Evolutionary conservation across 345 rosid species (phyloP).

Genomic region (Murraya paniculata): DNA sequence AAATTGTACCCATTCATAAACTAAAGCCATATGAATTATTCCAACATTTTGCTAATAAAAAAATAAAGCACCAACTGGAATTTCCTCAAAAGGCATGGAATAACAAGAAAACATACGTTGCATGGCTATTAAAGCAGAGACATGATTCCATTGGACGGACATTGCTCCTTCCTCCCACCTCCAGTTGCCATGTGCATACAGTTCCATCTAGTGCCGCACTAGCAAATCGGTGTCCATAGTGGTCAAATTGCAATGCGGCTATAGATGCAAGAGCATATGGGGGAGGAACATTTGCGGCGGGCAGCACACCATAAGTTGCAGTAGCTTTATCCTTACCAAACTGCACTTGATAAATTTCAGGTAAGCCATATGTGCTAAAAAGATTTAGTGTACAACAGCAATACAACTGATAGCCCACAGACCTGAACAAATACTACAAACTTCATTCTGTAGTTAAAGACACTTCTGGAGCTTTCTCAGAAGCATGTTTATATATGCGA

Average conservation of each 20-base stretch:
- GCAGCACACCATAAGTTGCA: constrained; percentile 90
- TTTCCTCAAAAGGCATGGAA: constrained; percentile 5
- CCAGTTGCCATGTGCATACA: constrained; percentile 89
- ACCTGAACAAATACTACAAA: constrained; percentile 6
- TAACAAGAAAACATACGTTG: constrained; percentile 55
- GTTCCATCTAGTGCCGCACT: constrained; percentile 90
- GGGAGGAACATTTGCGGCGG: constrained; percentile 82
- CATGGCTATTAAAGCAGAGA: constrained; percentile 80
- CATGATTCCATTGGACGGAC: constrained; percentile 79
- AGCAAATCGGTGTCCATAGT: constrained; percentile 85
- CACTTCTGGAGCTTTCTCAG: no score
- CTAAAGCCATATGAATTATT: neutral
- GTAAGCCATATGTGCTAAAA: constrained; percentile 20
- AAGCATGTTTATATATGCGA: neutral
- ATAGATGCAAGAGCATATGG: constrained; percentile 89
- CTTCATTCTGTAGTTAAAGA: neutral
- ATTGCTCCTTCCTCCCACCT: constrained; percentile 91
- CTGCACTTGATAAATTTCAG: constrained; percentile 44
- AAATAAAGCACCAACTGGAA: constrained; percentile 9
- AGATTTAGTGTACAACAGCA: neutral
- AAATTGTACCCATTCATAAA: constrained; percentile 4
- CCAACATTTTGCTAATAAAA: neutral
- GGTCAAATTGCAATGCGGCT: constrained; percentile 80
- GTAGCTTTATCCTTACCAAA: constrained; percentile 75
- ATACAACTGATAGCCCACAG: constrained; percentile 5